Base-by-base conservation (phyloP, 257 asterid species). In the Solanum appendiculatum region DNA sequence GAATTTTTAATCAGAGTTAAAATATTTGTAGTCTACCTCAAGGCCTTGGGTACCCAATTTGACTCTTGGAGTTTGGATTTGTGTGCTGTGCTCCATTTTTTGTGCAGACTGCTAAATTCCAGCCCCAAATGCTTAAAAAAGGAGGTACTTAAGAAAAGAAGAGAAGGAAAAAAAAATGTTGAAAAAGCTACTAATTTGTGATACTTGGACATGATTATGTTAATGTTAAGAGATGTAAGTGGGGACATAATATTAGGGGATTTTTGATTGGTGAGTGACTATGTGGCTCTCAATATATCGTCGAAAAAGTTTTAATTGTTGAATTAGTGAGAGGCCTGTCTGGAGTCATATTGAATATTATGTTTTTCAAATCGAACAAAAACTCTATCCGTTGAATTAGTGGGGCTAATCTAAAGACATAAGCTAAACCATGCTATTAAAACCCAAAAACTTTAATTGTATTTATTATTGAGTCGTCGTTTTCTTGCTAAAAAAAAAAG, bases 31-130 rank as follows among this genome's bases (percentile, higher is more conserved):
- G 20, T 27, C 3, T 90, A 92, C 93, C 94, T 93, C 92, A 34
- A 93, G 78, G 44, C 94, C 96, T 77, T 91, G 96, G 81, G 92
- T 83, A 72, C 96, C 95, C 87, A 93, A 66, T 88, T 92, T 92
- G 70, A 92, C 78, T 86, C 90, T 88, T 85, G 96, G 93, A 64
- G 92, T 88, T 82, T 88, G 91, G 84, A 87, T 89, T 82, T 68
- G 63, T 34, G 48, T 6, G 81, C 9, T 72, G 81, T 20, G 27
- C 15, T 72, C 48, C 81, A 72, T 72, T 72, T 72, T 9, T 12
- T 34, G 78, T 70, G 78, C 25, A 31, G 44, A 33, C 13, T 70
- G 18, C 48, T 72, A 36, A 36, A 20, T 18, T 72, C 8, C 15
- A 72, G 5, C 4, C 20, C 81, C 81, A 72, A 72, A 72, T 34